phyloP scores from a whole-genome alignment of 495 filamentous ascomycete genomes.

The Alectoria sarmentosa region DNA sequence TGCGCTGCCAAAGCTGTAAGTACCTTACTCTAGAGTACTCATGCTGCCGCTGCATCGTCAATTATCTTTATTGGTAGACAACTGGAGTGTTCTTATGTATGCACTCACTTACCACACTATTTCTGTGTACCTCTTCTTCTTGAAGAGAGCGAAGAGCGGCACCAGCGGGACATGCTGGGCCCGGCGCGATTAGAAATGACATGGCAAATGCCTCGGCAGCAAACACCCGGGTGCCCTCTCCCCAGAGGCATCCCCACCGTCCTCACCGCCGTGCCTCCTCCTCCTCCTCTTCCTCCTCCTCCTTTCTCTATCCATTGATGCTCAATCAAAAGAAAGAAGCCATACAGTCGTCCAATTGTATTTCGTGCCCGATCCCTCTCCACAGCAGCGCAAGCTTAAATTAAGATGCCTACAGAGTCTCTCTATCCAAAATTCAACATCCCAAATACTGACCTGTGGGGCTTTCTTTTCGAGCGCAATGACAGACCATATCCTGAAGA shows the following conservation, averaged over 20 bases:
- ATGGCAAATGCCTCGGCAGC: background rate
- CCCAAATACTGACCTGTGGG: constrained; percentile 61
- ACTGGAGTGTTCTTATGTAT: too few relatives aligned
- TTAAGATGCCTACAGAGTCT: constrained; percentile 26
- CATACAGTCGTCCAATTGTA: background rate
- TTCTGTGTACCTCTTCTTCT: too few relatives aligned
- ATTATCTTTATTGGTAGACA: too few relatives aligned
- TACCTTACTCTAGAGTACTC: too few relatives aligned
- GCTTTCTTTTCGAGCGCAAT: constrained; percentile 71
- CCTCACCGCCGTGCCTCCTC: background rate
- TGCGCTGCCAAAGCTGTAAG: too few relatives aligned
- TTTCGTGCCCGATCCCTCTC: background rate
- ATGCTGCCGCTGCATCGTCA: too few relatives aligned
- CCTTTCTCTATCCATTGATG: background rate
- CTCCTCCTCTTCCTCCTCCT: background rate
- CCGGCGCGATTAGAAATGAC: too few relatives aligned
- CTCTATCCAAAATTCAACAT: constrained; percentile 51
- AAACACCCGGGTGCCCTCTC: background rate
- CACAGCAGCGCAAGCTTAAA: background rate
- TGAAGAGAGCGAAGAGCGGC: too few relatives aligned
- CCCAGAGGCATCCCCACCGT: background rate
- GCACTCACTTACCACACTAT: too few relatives aligned
- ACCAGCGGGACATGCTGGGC: too few relatives aligned
- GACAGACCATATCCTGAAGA: constrained; percentile 57
- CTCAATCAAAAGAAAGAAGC: background rate